Percentiles rank a stretch among this genome's conserved stretches.
Evolutionary conservation across 2,329 filamentous ascomycete species (phyloP).

Genomic region (Magnaporthales sp.): DNA sequence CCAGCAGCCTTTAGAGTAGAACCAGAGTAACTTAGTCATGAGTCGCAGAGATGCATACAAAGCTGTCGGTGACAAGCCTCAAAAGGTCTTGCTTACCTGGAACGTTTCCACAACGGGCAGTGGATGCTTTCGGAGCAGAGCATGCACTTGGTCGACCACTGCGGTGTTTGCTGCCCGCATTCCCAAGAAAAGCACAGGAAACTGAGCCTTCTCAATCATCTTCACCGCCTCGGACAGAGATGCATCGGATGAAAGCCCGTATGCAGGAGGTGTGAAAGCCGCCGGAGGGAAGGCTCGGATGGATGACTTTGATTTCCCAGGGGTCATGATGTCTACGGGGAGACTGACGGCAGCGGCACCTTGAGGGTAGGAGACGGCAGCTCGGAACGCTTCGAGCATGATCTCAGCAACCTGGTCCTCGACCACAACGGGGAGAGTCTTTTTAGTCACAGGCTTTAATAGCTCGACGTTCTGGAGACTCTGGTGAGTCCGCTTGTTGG

Average conservation of each 20-base stretch:
- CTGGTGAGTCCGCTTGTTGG: constrained; percentile 36
- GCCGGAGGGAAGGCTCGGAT: constrained; percentile 13
- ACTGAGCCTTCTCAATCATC: constrained; percentile 23
- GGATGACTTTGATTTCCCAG: background rate
- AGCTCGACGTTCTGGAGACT: constrained; percentile 34
- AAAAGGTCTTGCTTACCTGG: constrained; percentile 16
- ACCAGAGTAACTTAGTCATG: background rate
- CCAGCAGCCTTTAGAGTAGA: constrained; percentile 25
- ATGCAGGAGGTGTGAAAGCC: constrained; percentile 30
- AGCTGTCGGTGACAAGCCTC: background rate
- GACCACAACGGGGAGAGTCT: constrained; percentile 29
- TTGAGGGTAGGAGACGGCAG: constrained; percentile 29
- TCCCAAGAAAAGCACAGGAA: constrained; percentile 36
- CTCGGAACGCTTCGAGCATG: constrained; percentile 34
- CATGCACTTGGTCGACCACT: constrained; percentile 30
- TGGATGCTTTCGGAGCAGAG: constrained; percentile 28
- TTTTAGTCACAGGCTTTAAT: constrained; percentile 32
- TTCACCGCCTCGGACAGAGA: constrained; percentile 23
- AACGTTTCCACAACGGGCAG: constrained; percentile 41
- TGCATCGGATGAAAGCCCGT: constrained; percentile 25
- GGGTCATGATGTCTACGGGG: background rate
- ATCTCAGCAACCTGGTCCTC: constrained; percentile 39
- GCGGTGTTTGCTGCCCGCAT: constrained; percentile 29
- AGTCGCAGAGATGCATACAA: too few species aligned
- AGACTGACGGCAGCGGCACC: constrained; percentile 30